phyloP scores from a whole-genome alignment of 2,329 filamentous ascomycete genomes.

The Trichocomaceae sp. region DNA sequence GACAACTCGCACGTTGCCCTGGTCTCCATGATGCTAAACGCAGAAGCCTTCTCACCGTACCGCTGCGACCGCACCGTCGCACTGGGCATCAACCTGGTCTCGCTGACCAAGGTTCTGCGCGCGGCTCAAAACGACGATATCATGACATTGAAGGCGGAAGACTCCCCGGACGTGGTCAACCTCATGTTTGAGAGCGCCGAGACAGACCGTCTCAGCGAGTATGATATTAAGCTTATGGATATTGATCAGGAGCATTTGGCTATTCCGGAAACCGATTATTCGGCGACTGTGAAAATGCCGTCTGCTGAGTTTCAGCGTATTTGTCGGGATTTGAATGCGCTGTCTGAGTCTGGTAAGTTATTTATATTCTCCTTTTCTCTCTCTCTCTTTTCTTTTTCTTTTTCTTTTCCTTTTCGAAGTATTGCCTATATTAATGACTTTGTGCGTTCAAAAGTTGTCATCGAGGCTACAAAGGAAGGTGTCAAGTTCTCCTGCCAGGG shows the following conservation, averaged over 20 bases:
- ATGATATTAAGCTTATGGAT: slow-evolving; percentile 99
- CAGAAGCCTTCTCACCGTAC: slow-evolving; percentile 88
- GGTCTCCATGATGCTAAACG: slow-evolving; percentile 97
- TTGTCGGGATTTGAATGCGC: slow-evolving; percentile 79
- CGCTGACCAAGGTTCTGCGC: slow-evolving; percentile 93
- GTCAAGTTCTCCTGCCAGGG: slow-evolving; percentile 91
- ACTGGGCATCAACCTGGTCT: slow-evolving; percentile 92
- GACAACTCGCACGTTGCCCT: slow-evolving; percentile 99
- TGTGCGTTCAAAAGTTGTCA: slow-evolving; percentile 60
- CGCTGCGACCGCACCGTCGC: slow-evolving; percentile 99
- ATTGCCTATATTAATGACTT: no score
- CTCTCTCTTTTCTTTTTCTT: no score
- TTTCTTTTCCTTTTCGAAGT: background rate
- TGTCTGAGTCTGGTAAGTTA: slow-evolving; percentile 85
- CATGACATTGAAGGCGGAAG: slow-evolving; percentile 93
- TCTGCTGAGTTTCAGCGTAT: slow-evolving; percentile 88
- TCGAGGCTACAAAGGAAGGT: slow-evolving; percentile 94
- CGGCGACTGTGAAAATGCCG: slow-evolving; percentile 84
- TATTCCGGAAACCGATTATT: slow-evolving; percentile 98
- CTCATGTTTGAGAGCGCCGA: slow-evolving; percentile 86
- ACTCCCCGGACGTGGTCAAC: slow-evolving; percentile 92
- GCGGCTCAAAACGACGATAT: slow-evolving; percentile 92
- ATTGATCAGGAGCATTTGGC: slow-evolving; percentile 99
- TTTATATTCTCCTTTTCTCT: background rate
- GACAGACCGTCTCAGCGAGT: slow-evolving; percentile 91